A percentile compares a stretch with the other conserved stretches of the same genome.
phyloP scores from a whole-genome alignment of 192 early-diverging fungal genomes.

The Chytriomyces sp. region DNA sequence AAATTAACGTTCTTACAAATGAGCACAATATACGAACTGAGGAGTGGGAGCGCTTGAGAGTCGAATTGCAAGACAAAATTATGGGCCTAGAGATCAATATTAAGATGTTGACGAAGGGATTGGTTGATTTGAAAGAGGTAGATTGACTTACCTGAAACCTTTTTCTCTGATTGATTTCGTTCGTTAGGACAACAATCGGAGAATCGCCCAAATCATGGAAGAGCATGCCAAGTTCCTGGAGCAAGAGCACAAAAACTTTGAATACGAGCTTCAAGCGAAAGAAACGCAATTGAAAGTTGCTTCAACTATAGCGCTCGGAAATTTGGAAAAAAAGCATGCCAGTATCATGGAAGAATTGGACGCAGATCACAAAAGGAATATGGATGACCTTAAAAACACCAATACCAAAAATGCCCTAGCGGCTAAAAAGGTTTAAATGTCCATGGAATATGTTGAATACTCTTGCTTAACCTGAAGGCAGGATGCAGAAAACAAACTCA shows the following conservation, averaged over 20 bases:
- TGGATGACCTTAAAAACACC: constrained; percentile 47
- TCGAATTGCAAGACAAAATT: constrained; percentile 29
- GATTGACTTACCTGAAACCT: neutral
- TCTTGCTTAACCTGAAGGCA: too few relatives aligned
- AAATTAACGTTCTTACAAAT: constrained; percentile 11
- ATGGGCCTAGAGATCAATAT: constrained; percentile 26
- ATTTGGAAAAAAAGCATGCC: constrained; percentile 41
- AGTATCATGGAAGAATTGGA: constrained; percentile 39
- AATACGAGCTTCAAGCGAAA: constrained; percentile 37
- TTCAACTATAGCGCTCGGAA: constrained; percentile 37
- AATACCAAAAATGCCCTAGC: constrained; percentile 38
- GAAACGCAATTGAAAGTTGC: constrained; percentile 54
- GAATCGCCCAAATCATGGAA: constrained; percentile 18
- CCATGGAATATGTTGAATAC: too few relatives aligned
- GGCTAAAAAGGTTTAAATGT: constrained; percentile 46
- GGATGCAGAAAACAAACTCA: constrained; percentile 42
- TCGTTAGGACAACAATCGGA: constrained; percentile 23
- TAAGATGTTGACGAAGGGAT: constrained; percentile 30
- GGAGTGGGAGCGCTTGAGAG: constrained; percentile 17
- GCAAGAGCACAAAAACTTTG: constrained; percentile 37
- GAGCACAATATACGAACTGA: constrained; percentile 22
- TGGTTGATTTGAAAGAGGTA: constrained; percentile 29
- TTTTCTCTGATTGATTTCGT: neutral
- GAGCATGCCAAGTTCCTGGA: constrained; percentile 23
- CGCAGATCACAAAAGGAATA: constrained; percentile 32